phyloP scores from a whole-genome alignment of 2,329 filamentous ascomycete genomes.

The Pseudogymnoascus sp. region DNA sequence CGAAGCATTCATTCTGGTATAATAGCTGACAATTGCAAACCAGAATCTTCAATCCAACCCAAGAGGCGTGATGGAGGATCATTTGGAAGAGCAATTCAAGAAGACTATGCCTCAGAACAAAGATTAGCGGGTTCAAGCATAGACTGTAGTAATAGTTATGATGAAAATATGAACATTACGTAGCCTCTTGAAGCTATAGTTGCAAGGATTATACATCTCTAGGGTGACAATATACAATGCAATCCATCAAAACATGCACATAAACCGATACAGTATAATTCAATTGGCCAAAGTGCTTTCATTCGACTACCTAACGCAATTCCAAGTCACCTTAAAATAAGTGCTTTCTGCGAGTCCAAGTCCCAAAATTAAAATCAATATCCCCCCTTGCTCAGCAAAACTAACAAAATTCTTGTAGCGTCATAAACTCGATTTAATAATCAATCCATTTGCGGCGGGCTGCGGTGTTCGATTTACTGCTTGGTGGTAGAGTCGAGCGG shows the following conservation, averaged over 20 bases:
- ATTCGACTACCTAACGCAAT: constrained; percentile 7
- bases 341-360: constrained; percentile 13
- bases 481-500: constrained; percentile 20
- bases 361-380: neutral
- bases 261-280: neutral
- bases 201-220: neutral
- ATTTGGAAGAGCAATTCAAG: constrained; percentile 45
- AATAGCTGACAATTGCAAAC: neutral
- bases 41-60: constrained; percentile 59
- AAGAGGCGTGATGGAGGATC: constrained; percentile 54
- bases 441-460: neutral
- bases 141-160: neutral
- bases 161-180: neutral
- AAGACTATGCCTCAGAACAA: constrained; percentile 18
- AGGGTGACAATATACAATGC: neutral
- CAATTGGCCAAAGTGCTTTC: constrained; percentile 1
- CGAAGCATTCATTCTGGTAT: neutral
- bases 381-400: neutral
- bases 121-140: neutral
- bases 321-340: neutral
- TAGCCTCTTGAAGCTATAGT: neutral
- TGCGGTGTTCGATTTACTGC: constrained; percentile 1
- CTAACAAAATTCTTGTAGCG: neutral
- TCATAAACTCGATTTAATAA: constrained; percentile 11
- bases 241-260: neutral